Conservation (phyloP, 805 yeast species). For the Ogataea pignaliae region DNA sequence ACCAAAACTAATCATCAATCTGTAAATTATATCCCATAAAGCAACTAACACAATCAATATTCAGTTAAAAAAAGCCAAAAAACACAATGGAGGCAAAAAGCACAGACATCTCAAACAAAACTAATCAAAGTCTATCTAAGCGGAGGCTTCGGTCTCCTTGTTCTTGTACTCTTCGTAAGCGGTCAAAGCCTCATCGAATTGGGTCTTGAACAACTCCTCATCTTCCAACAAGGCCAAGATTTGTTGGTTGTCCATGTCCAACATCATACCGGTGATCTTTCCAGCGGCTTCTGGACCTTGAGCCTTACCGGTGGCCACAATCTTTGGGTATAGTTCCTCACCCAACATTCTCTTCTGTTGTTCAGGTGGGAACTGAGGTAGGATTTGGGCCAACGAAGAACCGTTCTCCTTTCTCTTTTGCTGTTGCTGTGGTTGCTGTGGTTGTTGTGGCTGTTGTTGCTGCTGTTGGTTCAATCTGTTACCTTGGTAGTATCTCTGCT, state of each 20-base stretch:
- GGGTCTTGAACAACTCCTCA: slow-evolving; percentile 83
- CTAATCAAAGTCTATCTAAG: slow-evolving; percentile 9
- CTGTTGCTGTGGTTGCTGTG: slow-evolving; percentile 22
- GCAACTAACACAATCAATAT: too few relatives aligned
- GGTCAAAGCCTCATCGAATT: slow-evolving; percentile 88
- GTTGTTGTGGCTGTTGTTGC: slow-evolving; percentile 17
- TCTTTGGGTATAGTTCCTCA: slow-evolving; percentile 93
- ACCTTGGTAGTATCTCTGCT: slow-evolving; percentile 41
- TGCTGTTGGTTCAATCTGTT: slow-evolving; percentile 30
- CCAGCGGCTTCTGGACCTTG: slow-evolving; percentile 94
- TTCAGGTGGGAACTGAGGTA: slow-evolving; percentile 69
- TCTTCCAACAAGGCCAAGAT: slow-evolving; percentile 85
- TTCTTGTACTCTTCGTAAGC: slow-evolving; percentile 91
- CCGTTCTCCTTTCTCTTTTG: slow-evolving; percentile 25
- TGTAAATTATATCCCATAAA: too few relatives aligned
- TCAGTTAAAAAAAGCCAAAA: slow-evolving; percentile 1
- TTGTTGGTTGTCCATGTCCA: slow-evolving; percentile 91
- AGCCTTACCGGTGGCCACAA: slow-evolving; percentile 80
- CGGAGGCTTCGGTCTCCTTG: slow-evolving; percentile 30
- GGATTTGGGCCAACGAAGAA: slow-evolving; percentile 51
- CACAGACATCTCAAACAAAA: neutral
- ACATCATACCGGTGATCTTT: slow-evolving; percentile 98
- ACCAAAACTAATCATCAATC: too few relatives aligned
- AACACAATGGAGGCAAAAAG: slow-evolving; percentile 4
- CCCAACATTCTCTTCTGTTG: slow-evolving; percentile 97